Evolutionary conservation across 2,329 filamentous ascomycete species (phyloP).

Genomic region (Fragosphaeria purpurea): DNA sequence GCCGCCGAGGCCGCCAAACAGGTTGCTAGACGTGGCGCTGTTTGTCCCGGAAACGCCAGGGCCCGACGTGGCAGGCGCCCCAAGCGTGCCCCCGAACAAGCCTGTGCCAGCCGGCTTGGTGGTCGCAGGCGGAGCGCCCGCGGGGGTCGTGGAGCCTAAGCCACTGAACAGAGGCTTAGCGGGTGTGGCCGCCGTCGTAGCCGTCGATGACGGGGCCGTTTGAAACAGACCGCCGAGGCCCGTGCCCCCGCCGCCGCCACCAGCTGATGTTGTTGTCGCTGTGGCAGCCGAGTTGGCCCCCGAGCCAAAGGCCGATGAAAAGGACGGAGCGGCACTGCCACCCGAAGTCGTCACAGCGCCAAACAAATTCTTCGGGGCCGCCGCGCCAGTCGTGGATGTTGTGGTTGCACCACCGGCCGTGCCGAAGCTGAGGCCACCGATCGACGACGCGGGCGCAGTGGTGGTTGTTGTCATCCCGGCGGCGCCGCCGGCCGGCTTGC

Average conservation of each 20-base stretch:
- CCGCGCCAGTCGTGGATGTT: not conserved
- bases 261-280: not conserved
- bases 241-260: not conserved
- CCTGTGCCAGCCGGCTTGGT: constrained; percentile 18
- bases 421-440: constrained; percentile 3
- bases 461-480: no score
- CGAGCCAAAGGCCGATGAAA: not conserved
- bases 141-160: constrained; percentile 44
- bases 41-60: no score
- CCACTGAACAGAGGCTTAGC: constrained; percentile 36
- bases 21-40: no score
- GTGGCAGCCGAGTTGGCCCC: not conserved
- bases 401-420: not conserved
- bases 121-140: constrained; percentile 40
- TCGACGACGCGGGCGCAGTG: constrained; percentile 8
- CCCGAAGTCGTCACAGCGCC: not conserved
- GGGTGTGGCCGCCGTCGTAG: constrained; percentile 26
- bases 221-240: not conserved
- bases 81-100: no score
- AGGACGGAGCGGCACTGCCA: constrained; percentile 2
- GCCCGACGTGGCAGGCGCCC: no score
- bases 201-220: not conserved
- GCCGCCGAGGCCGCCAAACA: no score
- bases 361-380: constrained; percentile 1
- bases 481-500: not conserved